These are phyloP conservation scores for Fusarium pseudograminearum DNA, from an alignment of 2,329 filamentous ascomycete species.

Conservation along the genomic window DNA sequence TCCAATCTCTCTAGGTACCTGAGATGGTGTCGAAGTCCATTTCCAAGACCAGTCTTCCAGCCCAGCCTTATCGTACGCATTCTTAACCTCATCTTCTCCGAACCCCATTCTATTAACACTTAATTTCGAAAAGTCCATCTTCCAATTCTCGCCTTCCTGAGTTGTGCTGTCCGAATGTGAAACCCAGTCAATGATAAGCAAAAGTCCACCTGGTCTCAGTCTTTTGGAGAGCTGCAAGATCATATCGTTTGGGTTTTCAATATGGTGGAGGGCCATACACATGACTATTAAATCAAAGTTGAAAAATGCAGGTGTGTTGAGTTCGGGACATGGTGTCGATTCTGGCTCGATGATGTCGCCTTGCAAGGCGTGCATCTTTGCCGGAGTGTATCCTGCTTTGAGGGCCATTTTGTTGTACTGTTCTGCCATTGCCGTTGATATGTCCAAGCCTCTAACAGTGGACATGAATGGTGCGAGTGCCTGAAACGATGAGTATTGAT, in stretches of 20 bases:
- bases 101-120: constrained; percentile 45
- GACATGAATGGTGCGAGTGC: constrained; percentile 50
- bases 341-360: constrained; percentile 48
- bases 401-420: constrained; percentile 50
- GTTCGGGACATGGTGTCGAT: constrained; percentile 35
- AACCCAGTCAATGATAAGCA: constrained; percentile 53
- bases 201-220: constrained; percentile 48
- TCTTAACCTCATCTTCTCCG: constrained; percentile 36
- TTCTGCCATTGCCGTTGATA: constrained; percentile 50
- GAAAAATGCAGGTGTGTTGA: constrained; percentile 39
- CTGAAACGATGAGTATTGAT: constrained; percentile 38
- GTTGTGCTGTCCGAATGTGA: constrained; percentile 26
- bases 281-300: constrained; percentile 52
- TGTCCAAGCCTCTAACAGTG: constrained; percentile 51
- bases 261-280: constrained; percentile 54
- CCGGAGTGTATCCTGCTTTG: constrained; percentile 38
- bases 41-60: constrained; percentile 46
- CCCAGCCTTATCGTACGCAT: constrained; percentile 41
- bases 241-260: constrained; percentile 48
- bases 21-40: constrained; percentile 33
- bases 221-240: constrained; percentile 47
- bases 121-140: constrained; percentile 21
- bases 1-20: constrained; percentile 43
- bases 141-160: neutral
- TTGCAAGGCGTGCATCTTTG: constrained; percentile 49